Conservation (phyloP, 257 asterid genomes). For the Petunia axillaris region DNA sequence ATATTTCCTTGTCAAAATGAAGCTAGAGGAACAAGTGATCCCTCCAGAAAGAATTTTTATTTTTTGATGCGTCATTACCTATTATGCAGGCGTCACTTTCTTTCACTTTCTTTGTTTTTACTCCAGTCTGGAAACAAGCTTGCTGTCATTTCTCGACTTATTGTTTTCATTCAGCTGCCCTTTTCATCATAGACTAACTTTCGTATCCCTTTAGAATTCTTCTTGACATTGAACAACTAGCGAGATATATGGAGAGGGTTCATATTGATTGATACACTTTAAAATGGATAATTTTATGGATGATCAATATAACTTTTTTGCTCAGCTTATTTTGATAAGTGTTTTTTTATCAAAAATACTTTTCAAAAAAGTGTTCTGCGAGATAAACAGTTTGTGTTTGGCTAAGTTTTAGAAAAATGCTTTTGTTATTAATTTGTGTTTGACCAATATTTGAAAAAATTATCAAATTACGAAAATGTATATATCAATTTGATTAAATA, state of each 20-base stretch:
- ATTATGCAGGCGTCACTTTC: neutral
- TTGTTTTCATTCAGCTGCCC: neutral
- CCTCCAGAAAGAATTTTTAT: neutral
- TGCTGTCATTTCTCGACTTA: neutral
- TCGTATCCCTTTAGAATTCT: conserved; percentile 18
- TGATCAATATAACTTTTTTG: too few species aligned
- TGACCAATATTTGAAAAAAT: too few species aligned
- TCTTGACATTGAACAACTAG: neutral
- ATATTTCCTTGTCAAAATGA: neutral
- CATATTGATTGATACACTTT: neutral
- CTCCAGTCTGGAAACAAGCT: neutral
- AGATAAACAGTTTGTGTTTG: too few species aligned
- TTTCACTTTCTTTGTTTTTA: neutral
- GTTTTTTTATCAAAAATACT: too few species aligned
- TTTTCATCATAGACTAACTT: neutral
- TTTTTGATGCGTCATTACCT: neutral
- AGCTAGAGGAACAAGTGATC: neutral
- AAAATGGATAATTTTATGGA: too few species aligned
- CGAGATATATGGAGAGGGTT: neutral
- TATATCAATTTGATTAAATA: too few species aligned
- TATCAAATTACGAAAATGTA: too few species aligned
- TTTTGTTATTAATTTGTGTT: too few species aligned
- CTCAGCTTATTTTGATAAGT: too few species aligned
- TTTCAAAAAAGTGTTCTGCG: too few species aligned
- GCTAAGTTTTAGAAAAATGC: too few species aligned